Percentiles rank a stretch among this genome's conserved stretches.
phyloP scores from a whole-genome alignment of 192 early-diverging fungal genomes.

The Irineochytrium annulatum region DNA sequence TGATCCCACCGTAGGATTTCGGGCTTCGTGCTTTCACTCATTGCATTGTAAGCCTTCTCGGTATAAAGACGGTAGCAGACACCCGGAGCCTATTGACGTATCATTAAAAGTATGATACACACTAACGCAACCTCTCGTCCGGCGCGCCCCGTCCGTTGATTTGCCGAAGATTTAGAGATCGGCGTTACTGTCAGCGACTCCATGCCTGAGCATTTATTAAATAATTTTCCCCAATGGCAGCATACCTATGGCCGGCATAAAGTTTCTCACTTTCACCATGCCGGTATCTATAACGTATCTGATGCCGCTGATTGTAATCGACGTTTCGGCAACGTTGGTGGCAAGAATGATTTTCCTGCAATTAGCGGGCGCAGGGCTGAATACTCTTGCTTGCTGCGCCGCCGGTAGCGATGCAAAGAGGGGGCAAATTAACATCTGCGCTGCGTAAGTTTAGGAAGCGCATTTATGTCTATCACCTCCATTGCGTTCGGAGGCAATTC shows the following conservation, averaged over 20 bases:
- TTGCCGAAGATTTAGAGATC: slow-evolving; percentile 85
- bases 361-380: slow-evolving; percentile 78
- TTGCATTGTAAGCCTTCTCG: slow-evolving; percentile 66
- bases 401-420: slow-evolving; percentile 91
- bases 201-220: slow-evolving; percentile 26
- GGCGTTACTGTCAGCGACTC: slow-evolving; percentile 84
- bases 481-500: slow-evolving; percentile 50
- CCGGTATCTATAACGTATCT: slow-evolving; percentile 93
- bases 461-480: slow-evolving; percentile 9
- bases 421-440: slow-evolving; percentile 72
- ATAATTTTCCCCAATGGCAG: not conserved
- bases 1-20: slow-evolving; percentile 77
- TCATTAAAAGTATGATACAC: slow-evolving; percentile 1
- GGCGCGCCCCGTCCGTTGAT: slow-evolving; percentile 91
- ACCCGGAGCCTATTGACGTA: slow-evolving; percentile 64
- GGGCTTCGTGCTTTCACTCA: slow-evolving; percentile 78
- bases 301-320: slow-evolving; percentile 92
- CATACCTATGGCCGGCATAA: slow-evolving; percentile 78
- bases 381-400: slow-evolving; percentile 82
- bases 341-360: slow-evolving; percentile 90
- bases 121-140: slow-evolving; percentile 80
- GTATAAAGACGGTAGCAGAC: slow-evolving; percentile 91
- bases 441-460: slow-evolving; percentile 11
- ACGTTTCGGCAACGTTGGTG: slow-evolving; percentile 98
- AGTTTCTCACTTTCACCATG: slow-evolving; percentile 85